Evolutionary conservation across 352 stramenopile genomes (phyloP), one percentile per base, ranked within the genome.

Genomic region (Pythium coloratum): DNA sequence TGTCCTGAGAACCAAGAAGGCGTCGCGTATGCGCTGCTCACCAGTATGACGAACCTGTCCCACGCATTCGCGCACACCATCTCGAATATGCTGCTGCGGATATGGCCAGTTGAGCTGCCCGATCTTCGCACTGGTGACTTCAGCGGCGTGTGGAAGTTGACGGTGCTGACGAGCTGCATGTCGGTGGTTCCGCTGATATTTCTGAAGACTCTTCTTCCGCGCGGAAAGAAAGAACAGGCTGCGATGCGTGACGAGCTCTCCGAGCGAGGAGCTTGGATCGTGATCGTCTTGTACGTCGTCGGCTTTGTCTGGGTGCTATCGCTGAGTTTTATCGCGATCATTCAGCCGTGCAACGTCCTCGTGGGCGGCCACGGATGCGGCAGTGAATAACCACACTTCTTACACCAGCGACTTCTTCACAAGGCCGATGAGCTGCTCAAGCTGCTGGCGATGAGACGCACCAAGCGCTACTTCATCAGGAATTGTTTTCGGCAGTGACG

Each of bases 101-200:
- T 94, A 14, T 94, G 86, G 86, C 80, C 84, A 5, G 86, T 92
- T 16, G 82, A 94, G 50, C 65, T 92, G 0, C 55, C 59, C 3
- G 83, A 94, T 56, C 76, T 94, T 7, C 58, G 81, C 49, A 69
- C 64, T 0, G 77, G 80, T 20, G 57, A 89, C 33, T 88, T 76
- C n/a, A 74, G 70, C 42, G 86, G 86, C 14, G 80, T 94, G 14
- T 94, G 86, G 86, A 93, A 93, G 58, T 75, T 94, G 32, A 89
- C 86, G 10, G 59, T 91, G 9, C 73, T 94, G 33, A 90, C 86
- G 3, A 81, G 76, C 36, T 30, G 75, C 6, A 76, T 94, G 10
- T 77, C 82, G 28, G 66, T 92, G n/a, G n/a, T 90, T 7, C 72
- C 80, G 33, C 60, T 86, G 26, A 40, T 78, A 10, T 81, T 89